Percentiles rank a stretch among this genome's conserved stretches.
Evolutionary conservation across 106 monocot genomes (phyloP).

Genomic region (Triglochin maritima): DNA sequence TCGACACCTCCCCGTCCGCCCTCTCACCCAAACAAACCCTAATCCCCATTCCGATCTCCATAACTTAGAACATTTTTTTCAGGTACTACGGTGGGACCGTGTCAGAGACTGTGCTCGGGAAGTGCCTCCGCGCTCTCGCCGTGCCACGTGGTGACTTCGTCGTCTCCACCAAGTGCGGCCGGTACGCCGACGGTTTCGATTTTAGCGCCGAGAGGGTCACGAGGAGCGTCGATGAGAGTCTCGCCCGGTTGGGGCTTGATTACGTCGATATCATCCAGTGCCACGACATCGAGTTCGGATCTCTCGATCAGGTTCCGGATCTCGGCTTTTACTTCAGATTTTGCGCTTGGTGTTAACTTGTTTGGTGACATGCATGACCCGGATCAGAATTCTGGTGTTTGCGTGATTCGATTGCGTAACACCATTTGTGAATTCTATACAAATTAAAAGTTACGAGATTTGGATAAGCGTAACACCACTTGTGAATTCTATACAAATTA

Average conservation of each 20-base stretch:
- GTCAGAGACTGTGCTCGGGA: conserved; percentile 75
- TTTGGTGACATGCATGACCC: too few species aligned
- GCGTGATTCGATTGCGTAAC: too few species aligned
- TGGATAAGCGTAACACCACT: too few species aligned
- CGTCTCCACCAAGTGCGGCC: conserved; percentile 81
- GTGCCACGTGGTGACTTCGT: conserved; percentile 43
- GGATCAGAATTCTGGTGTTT: too few species aligned
- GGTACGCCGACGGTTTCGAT: conserved; percentile 75
- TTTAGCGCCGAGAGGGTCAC: conserved; percentile 81
- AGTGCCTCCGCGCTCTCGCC: conserved; percentile 45
- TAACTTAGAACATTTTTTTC: background rate
- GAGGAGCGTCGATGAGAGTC: conserved; percentile 79
- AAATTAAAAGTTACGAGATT: too few species aligned
- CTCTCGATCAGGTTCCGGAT: conserved; percentile 63
- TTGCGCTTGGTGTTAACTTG: too few species aligned
- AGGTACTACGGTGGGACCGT: conserved; percentile 90
- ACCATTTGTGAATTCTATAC: too few species aligned
- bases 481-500: too few species aligned
- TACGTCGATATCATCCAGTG: conserved; percentile 91
- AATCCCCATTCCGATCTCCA: background rate
- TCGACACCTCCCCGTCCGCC: conserved; percentile 90
- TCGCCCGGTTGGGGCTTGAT: conserved; percentile 54
- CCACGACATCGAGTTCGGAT: conserved; percentile 89
- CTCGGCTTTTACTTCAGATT: too few species aligned
- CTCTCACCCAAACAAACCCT: background rate